Evolutionary conservation across 129 eudicot species (phyloP).

Genomic region (Artemisia argyi): DNA sequence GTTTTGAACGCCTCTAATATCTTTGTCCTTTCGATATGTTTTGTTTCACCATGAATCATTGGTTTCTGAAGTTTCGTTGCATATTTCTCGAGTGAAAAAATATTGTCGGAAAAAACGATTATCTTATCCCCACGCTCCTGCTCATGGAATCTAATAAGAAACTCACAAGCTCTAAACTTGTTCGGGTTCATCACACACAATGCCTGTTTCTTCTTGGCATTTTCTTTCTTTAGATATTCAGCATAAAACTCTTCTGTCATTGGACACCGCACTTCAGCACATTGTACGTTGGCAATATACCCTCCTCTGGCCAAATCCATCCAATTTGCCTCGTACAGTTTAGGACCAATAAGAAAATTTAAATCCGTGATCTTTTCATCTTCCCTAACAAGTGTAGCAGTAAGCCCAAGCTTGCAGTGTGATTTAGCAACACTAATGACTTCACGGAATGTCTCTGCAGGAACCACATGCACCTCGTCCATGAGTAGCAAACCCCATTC

Average conservation of each 20-base stretch:
- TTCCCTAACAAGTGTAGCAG: slow-evolving; percentile 98
- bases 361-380: slow-evolving; percentile 94
- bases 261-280: slow-evolving; percentile 99
- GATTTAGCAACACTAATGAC: slow-evolving; percentile 94
- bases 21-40: slow-evolving; percentile 93
- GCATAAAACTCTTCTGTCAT: slow-evolving; percentile 98
- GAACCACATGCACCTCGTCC: slow-evolving; percentile 99
- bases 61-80: slow-evolving; percentile 90
- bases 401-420: slow-evolving; percentile 96
- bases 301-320: too few species aligned
- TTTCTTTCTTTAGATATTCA: slow-evolving; percentile 86
- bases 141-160: slow-evolving; percentile 87
- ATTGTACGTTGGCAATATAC: too few species aligned
- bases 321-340: too few species aligned
- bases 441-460: slow-evolving; percentile 97
- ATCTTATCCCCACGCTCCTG: slow-evolving; percentile 94
- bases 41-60: slow-evolving; percentile 98
- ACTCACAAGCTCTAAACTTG: slow-evolving; percentile 95
- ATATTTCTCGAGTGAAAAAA: slow-evolving; percentile 90
- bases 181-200: slow-evolving; percentile 98
- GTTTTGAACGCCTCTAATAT: slow-evolving; percentile 92
- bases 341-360: too few species aligned
- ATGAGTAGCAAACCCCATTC: slow-evolving; percentile 99
- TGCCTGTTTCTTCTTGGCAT: slow-evolving; percentile 95
- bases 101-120: slow-evolving; percentile 95